These are phyloP conservation scores for Zea luxurians DNA, from an alignment of 176 grass and related monocot genomes.

Conservation along the genomic window DNA sequence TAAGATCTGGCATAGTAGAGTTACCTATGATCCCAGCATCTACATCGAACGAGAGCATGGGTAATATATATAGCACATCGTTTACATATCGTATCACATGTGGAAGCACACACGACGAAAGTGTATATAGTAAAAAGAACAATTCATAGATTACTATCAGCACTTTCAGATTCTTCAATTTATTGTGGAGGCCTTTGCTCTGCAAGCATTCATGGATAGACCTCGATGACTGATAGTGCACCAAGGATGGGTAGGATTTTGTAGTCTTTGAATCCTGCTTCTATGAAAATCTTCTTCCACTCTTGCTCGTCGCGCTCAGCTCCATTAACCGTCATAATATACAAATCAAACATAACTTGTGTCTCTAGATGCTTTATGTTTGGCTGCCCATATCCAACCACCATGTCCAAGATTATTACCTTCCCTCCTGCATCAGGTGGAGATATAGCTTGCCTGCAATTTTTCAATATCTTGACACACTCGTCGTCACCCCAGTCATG, in stretches of 20 bases:
- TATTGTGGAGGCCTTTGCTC: too few relatives aligned
- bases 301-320: constrained; percentile 45
- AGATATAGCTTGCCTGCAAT: constrained; percentile 18
- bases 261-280: constrained; percentile 45
- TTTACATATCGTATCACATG: too few relatives aligned
- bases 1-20: too few relatives aligned
- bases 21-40: too few relatives aligned
- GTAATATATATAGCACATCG: too few relatives aligned
- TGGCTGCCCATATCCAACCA: neutral
- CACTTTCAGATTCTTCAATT: too few relatives aligned
- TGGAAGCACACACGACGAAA: too few relatives aligned
- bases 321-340: constrained; percentile 33
- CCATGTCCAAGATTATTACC: neutral
- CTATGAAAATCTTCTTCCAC: constrained; percentile 45
- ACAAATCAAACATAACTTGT: constrained; percentile 34
- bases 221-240: constrained; percentile 38
- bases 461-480: neutral
- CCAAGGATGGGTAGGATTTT: constrained; percentile 42
- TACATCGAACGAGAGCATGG: too few relatives aligned
- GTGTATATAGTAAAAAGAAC: too few relatives aligned
- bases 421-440: neutral
- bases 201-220: constrained; percentile 11
- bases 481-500: neutral
- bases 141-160: too few relatives aligned
- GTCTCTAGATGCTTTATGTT: constrained; percentile 5